phyloP scores from a whole-genome alignment of 495 filamentous ascomycete species.

The Xylaria telfairii region DNA sequence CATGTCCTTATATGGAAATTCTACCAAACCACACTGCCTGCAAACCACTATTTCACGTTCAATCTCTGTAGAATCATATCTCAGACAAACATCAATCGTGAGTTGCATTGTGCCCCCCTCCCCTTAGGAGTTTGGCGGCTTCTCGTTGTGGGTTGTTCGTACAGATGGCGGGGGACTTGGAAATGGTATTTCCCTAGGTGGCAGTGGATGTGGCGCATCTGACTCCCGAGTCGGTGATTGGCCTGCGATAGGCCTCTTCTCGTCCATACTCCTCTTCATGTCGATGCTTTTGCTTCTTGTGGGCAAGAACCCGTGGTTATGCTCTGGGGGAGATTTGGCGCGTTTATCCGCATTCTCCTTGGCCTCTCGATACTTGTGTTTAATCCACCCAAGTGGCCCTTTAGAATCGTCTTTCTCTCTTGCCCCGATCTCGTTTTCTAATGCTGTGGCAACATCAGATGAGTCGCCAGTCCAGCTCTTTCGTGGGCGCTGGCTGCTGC shows the following conservation, averaged over 20 bases:
- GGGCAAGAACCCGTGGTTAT: slow-evolving; percentile 36
- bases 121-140: slow-evolving; percentile 32
- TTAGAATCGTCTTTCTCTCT: slow-evolving; percentile 62
- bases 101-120: slow-evolving; percentile 25
- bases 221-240: slow-evolving; percentile 18
- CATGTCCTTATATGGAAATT: slow-evolving; percentile 3
- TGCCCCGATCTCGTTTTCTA: slow-evolving; percentile 45
- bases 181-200: slow-evolving; percentile 32
- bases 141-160: slow-evolving; percentile 33
- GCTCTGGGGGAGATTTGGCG: slow-evolving; percentile 53
- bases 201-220: slow-evolving; percentile 12
- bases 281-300: slow-evolving; percentile 52
- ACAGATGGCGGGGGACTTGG: slow-evolving; percentile 30
- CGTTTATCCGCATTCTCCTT: slow-evolving; percentile 67
- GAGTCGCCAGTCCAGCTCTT: slow-evolving; percentile 64
- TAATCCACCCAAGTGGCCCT: slow-evolving; percentile 83
- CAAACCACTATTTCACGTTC: slow-evolving; percentile 12
- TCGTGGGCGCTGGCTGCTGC: slow-evolving; percentile 59
- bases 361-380: slow-evolving; percentile 79
- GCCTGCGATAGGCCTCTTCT: slow-evolving; percentile 27
- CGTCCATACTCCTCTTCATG: slow-evolving; percentile 42
- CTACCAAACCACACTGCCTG: neutral
- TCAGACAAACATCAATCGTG: slow-evolving; percentile 26
- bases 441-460: slow-evolving; percentile 50
- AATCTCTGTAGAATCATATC: slow-evolving; percentile 32